Percentiles rank a stretch among this genome's conserved stretches.
Conservation (phyloP, 441 rosid genomes). For the Melastoma candidum region DNA sequence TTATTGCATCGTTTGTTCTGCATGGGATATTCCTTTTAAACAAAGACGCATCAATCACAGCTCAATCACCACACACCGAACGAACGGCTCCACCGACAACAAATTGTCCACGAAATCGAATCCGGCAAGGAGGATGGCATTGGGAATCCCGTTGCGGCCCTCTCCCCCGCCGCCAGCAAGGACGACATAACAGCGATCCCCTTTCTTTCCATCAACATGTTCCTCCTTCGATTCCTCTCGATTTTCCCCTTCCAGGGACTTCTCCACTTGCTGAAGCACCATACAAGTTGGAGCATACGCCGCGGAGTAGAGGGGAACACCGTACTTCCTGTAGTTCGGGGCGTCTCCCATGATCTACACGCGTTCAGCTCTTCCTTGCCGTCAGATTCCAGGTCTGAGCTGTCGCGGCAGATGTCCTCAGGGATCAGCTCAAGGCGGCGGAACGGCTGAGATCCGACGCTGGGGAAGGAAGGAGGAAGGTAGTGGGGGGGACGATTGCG, state of each 20-base stretch:
- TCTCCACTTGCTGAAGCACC: slow-evolving; percentile 9
- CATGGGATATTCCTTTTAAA: no score
- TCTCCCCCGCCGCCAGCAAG: slow-evolving; percentile 87
- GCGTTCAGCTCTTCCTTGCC: slow-evolving; percentile 1
- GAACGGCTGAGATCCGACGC: no score
- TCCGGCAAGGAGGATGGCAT: slow-evolving; percentile 43
- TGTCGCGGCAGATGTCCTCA: no score
- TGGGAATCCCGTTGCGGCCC: slow-evolving; percentile 72
- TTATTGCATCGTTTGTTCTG: no score
- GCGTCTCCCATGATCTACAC: slow-evolving; percentile 6
- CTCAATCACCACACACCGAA: background rate
- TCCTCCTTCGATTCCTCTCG: slow-evolving; percentile 18
- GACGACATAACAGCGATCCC: slow-evolving; percentile 28
- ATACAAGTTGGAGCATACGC: slow-evolving; percentile 53
- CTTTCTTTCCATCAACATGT: slow-evolving; percentile 7
- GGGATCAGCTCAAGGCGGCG: no score
- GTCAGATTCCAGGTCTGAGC: no score
- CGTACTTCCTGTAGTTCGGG: slow-evolving; percentile 50
- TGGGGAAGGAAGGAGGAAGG: no score
- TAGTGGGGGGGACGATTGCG: no score
- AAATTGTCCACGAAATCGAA: slow-evolving; percentile 47
- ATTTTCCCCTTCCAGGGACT: slow-evolving; percentile 13
- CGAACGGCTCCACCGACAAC: slow-evolving; percentile 50
- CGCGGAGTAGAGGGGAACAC: slow-evolving; percentile 74
- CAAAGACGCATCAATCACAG: background rate